Percentiles rank a stretch among this genome's conserved stretches.
Conservation (phyloP, 192 early-diverging fungal species). For the Linderina pennispora region DNA sequence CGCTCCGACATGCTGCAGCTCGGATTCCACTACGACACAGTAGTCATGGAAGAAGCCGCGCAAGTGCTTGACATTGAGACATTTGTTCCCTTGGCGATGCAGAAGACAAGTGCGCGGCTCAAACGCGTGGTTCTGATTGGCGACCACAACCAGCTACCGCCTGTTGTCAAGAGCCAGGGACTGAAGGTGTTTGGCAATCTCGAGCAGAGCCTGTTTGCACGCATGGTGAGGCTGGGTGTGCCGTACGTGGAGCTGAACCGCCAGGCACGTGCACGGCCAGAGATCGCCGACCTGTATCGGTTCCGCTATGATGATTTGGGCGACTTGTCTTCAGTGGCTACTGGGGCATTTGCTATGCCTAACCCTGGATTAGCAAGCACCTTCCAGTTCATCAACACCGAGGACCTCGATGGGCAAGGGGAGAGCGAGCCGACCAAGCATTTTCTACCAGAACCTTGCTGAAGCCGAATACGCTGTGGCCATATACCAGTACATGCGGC, state of each 20-base stretch:
- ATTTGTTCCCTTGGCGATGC: conserved; percentile 86
- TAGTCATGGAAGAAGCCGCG: conserved; percentile 97
- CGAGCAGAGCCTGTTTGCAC: conserved; percentile 92
- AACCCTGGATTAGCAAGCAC: conserved; percentile 84
- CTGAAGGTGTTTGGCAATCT: conserved; percentile 84
- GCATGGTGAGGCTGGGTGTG: conserved; percentile 91
- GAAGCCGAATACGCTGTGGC: conserved; percentile 98
- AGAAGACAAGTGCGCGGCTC: conserved; percentile 57
- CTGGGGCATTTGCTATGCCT: conserved; percentile 54
- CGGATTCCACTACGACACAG: conserved; percentile 91
- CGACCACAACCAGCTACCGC: conserved; percentile 96
- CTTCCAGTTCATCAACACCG: conserved; percentile 88
- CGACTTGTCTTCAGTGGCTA: conserved; percentile 54
- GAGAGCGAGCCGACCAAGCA: conserved; percentile 82
- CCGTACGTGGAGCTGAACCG: conserved; percentile 80
- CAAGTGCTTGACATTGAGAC: conserved; percentile 95
- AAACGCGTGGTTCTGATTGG: conserved; percentile 94
- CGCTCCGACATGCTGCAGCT: conserved; percentile 76
- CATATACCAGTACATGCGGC: conserved; percentile 92
- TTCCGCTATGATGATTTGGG: conserved; percentile 74
- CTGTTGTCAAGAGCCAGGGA: conserved; percentile 84
- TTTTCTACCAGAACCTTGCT: conserved; percentile 93
- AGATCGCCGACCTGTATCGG: conserved; percentile 77
- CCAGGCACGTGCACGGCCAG: conserved; percentile 75
- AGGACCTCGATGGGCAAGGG: conserved; percentile 66